Conservation (phyloP, 768 basidiomycete genomes). For the Russula ochroleuca region DNA sequence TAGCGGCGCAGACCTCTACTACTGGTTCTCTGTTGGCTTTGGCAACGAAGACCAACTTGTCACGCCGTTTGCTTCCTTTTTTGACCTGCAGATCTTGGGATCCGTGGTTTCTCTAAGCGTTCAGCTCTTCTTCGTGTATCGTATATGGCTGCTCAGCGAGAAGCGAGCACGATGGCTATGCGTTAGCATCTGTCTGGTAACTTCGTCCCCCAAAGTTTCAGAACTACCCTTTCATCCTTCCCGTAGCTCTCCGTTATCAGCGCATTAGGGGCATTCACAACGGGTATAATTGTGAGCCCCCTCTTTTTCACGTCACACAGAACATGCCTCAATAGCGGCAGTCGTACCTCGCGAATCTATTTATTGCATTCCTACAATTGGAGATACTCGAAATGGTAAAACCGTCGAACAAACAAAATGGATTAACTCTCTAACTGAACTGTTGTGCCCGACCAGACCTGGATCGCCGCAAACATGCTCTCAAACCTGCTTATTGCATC, state of each 20-base stretch:
- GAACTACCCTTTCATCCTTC: not conserved
- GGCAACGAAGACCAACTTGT: conserved; percentile 31
- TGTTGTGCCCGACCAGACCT: not conserved
- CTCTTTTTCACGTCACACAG: not conserved
- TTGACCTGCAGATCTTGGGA: conserved; percentile 33
- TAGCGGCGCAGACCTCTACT: conserved; percentile 31
- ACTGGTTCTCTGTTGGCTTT: conserved; percentile 33
- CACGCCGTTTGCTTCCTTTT: conserved; percentile 27
- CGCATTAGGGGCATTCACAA: not conserved
- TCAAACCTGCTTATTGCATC: conserved; percentile 11
- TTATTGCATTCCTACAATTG: not conserved
- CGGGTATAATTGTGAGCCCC: conserved; percentile 4
- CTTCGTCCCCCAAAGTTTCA: not conserved
- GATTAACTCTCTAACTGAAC: no score
- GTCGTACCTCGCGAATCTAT: not conserved
- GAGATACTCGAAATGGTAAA: not conserved
- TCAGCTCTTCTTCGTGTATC: conserved; percentile 35
- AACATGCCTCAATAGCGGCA: not conserved
- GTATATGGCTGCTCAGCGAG: conserved; percentile 28
- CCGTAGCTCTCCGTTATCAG: not conserved
- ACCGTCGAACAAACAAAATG: not conserved
- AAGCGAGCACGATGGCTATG: not conserved
- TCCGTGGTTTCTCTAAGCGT: conserved; percentile 30
- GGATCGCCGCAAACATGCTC: conserved; percentile 8
- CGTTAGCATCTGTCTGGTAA: not conserved